A percentile compares a stretch with the other conserved stretches of the same genome.
These are phyloP conservation scores for Pterocarpus macrocarpus DNA, from an alignment of 306 rosid genomes.

Conservation along the genomic window DNA sequence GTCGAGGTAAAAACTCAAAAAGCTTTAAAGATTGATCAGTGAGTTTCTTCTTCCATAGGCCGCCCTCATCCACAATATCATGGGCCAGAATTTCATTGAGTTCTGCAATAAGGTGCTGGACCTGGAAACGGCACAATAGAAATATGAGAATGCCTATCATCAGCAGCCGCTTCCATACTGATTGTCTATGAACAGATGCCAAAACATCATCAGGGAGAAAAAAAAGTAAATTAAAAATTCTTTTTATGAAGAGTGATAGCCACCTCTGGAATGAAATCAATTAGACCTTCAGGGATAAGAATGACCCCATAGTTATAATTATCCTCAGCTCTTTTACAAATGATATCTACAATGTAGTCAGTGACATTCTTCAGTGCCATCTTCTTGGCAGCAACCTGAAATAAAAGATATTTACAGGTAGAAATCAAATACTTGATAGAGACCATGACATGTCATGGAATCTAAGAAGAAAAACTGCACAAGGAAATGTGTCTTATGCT, in stretches of 20 bases:
- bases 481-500: conserved; percentile 10
- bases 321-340: conserved; percentile 81
- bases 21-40: conserved; percentile 79
- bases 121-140: conserved; percentile 60
- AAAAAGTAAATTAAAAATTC: conserved; percentile 5
- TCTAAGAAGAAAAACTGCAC: conserved; percentile 25
- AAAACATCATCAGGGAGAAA: conserved; percentile 21
- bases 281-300: conserved; percentile 96
- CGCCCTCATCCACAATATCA: conserved; percentile 80
- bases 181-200: conserved; percentile 20
- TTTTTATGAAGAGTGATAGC: conserved; percentile 27
- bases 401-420: conserved; percentile 42
- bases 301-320: conserved; percentile 96
- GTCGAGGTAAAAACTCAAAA: conserved; percentile 85
- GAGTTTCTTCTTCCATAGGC: conserved; percentile 93
- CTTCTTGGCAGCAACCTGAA: conserved; percentile 94
- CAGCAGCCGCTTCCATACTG: conserved; percentile 7
- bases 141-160: conserved; percentile 19
- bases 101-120: conserved; percentile 91
- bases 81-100: conserved; percentile 92
- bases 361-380: conserved; percentile 94
- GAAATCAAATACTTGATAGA: conserved; percentile 28
- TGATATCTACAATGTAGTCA: conserved; percentile 82
- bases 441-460: conserved; percentile 15
- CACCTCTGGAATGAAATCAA: conserved; percentile 99